Conservation (phyloP, 176 grass and related monocot genomes). For the Puccinellia tenuiflora region DNA sequence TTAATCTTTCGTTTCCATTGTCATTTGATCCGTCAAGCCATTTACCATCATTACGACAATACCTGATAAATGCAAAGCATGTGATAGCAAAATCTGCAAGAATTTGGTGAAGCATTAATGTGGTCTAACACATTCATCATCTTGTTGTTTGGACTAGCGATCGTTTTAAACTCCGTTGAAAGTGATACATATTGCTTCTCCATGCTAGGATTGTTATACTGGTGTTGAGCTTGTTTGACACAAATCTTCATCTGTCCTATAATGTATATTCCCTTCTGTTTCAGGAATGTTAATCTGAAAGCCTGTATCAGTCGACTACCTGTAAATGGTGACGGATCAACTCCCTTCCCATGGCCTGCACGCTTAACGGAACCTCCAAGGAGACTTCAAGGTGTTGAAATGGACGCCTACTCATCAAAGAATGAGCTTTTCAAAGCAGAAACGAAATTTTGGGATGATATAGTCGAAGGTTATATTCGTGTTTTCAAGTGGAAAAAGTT, state of each 20-base stretch:
- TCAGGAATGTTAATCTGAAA: slow-evolving; percentile 85
- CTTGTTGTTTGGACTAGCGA: background rate
- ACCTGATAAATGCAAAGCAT: background rate
- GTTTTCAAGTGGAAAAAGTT: slow-evolving; percentile 77
- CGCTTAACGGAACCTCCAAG: slow-evolving; percentile 66
- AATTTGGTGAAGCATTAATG: background rate
- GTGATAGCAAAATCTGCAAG: background rate
- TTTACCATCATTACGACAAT: background rate
- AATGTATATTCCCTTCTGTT: background rate
- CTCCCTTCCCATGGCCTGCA: slow-evolving; percentile 53
- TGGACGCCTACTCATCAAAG: slow-evolving; percentile 81
- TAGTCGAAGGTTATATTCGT: slow-evolving; percentile 57
- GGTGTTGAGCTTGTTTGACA: slow-evolving; percentile 7
- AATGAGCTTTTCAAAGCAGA: slow-evolving; percentile 90
- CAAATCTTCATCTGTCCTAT: background rate
- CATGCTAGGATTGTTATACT: slow-evolving; percentile 2
- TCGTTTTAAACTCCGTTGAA: background rate
- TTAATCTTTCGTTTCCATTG: background rate
- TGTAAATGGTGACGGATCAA: slow-evolving; percentile 53
- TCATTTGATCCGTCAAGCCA: background rate
- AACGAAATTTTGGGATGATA: slow-evolving; percentile 70
- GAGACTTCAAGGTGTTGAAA: slow-evolving; percentile 79
- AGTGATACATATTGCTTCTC: background rate
- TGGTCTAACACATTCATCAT: background rate
- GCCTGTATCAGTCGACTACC: slow-evolving; percentile 74